phyloP scores from a whole-genome alignment of 1,284 basidiomycete species.

The Trametes polyzona region DNA sequence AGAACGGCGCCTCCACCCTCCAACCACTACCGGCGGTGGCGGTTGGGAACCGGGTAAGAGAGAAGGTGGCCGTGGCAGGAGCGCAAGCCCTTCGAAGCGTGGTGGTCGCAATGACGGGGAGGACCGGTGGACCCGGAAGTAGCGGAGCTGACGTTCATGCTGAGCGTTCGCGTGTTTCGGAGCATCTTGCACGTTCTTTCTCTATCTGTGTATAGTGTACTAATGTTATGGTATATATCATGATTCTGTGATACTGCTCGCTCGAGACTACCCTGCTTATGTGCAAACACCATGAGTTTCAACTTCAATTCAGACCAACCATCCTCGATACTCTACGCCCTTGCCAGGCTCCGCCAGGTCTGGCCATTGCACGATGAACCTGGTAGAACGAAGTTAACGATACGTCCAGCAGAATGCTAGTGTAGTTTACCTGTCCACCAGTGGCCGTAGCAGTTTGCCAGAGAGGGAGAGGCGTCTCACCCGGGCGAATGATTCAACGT shows the following conservation, averaged over 20 bases:
- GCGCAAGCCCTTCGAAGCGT: constrained; percentile 69
- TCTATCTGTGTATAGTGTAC: constrained; percentile 11
- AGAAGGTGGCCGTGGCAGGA: constrained; percentile 64
- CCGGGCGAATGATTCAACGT: constrained; percentile 95
- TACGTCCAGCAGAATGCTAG: not conserved
- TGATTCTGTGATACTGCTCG: no score
- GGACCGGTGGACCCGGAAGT: constrained; percentile 64
- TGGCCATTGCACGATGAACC: constrained; percentile 90
- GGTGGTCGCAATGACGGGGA: constrained; percentile 65
- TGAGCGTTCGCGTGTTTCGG: not conserved
- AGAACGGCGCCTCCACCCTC: constrained; percentile 76
- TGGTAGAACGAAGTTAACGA: constrained; percentile 33
- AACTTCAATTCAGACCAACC: constrained; percentile 55
- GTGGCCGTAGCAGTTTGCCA: constrained; percentile 76
- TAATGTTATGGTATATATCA: not conserved
- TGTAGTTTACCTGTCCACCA: constrained; percentile 76
- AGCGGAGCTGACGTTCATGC: not conserved
- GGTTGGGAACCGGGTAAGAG: constrained; percentile 81
- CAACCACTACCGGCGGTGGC: constrained; percentile 61
- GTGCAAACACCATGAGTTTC: no score
- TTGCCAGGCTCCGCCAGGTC: constrained; percentile 48
- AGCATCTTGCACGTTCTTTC: not conserved
- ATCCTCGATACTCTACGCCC: constrained; percentile 58
- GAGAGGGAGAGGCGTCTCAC: constrained; percentile 85
- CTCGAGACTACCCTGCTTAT: not conserved